Evolutionary conservation across 83 land plant species (phyloP), one percentile per base, ranked within the genome.

Genomic region (Diphasiastrum complanatum): DNA sequence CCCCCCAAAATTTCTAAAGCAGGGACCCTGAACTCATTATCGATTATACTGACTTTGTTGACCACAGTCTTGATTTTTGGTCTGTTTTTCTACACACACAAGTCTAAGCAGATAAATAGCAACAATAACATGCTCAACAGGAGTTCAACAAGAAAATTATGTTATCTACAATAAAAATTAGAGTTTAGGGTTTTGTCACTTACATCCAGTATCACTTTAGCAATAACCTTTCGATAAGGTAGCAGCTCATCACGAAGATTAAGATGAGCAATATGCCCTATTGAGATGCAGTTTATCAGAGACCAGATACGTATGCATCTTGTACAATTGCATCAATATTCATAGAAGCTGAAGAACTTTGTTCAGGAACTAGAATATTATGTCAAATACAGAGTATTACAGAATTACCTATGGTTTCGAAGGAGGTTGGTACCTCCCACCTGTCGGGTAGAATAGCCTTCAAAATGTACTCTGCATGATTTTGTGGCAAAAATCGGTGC

Each of bases 201-300:
- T 85, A 92, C 98, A 79, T 92, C 98, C 72, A 79, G 82, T 23
- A 92, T 83, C 65, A 92, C 98, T 52, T 72, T 77, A 26, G 89
- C 95, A 69, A 92, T 87, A 32, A 76, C 64, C 66, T 85, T 68
- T 64, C 83, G 85, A 67, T 77, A 88, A 0, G 82, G 83, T 37
- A 88, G 85, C 27, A 85, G 63, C 5, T 88, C 87, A 29, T 73
- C 91, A 4, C 75, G 66, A 31, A 92, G 74, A 63, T 92, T 92
- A 38, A 92, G 79, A 71, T 92, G 98, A 24, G 98, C 98, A 73
- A 92, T 78, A 65, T 92, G 95, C 35, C 98, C 98, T 88, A 91
- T 62, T 74, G 10, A 46, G 60, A 6, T 40, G 12, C 8, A n/a
- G n/a, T n/a, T n/a, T n/a, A 61, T 35, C 12, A 41, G n/a, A n/a